Base-by-base conservation (phyloP, 768 basidiomycete genomes). In the Mrakia hoshinonis region DNA sequence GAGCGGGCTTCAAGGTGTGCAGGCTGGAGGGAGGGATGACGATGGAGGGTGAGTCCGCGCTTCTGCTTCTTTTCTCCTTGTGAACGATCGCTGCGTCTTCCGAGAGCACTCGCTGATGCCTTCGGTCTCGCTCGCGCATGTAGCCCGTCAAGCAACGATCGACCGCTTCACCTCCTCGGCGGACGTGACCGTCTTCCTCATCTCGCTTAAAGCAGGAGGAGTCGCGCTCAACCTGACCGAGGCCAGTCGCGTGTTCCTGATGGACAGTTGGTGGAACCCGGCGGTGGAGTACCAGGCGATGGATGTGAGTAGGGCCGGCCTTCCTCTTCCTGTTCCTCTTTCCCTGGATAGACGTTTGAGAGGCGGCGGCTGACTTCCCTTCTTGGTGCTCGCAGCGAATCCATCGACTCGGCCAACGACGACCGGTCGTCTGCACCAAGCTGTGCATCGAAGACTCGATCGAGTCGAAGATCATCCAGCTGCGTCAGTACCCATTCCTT, bases 21-120 rank as follows among this genome's bases (percentile, higher is more conserved):
- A 89, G 96, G 47, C 82, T 98, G 55, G 92, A 97, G 80, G 96
- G 96, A 46, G 90, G 90, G 7, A 98, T 98, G 94, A 88, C 87
- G n/a, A 93, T 95, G 1, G 89, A 93, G 76, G 93, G 92, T 63
- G 85, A 94, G 75, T 92, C 96, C 79, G 90, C 91, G 0, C 95
- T 92, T 22, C 94, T 94, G 77, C 87, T 94, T 79, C 85, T 96
- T 79, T 96, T 96, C 80, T 39, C 48, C 10, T 51, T 20, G 26
- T 95, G 91, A 92, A 76, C 52, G 88, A 81, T 3, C 26, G 49
- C 24, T 4, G 6, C 15, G 63, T 29, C 47, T 39, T n/a, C 22
- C 18, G 34, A 39, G 54, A 71, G 22, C 60, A 43, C 43, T 7
- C 10, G 20, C 20, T 29, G 24, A 26, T 62, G 29, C n/a, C 47